Conservation (phyloP, 2,329 filamentous ascomycete species). For the Ophiosphaerella herpotricha region DNA sequence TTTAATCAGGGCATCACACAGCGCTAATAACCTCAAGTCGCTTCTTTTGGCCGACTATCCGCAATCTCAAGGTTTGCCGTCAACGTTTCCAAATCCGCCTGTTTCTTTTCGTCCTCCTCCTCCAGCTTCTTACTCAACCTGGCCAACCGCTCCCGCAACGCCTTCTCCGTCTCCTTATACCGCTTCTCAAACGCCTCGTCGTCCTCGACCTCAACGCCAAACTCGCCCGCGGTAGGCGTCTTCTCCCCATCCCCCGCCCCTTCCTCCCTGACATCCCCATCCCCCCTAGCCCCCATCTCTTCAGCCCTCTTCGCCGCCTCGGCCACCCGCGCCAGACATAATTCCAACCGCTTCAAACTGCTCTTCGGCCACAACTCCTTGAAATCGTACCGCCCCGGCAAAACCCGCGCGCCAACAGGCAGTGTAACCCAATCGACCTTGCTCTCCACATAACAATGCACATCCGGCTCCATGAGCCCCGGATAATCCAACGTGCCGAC, state of each 20-base stretch:
- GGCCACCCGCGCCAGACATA: conserved; percentile 11
- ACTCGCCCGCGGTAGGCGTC: conserved; percentile 33
- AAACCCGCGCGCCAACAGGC: conserved; percentile 26
- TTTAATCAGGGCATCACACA: too few relatives aligned
- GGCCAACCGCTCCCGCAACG: conserved; percentile 34
- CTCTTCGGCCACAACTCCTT: conserved; percentile 31
- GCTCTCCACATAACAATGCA: conserved; percentile 32
- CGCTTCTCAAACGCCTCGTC: conserved; percentile 38
- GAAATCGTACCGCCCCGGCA: conserved; percentile 12
- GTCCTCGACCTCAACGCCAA: conserved; percentile 22
- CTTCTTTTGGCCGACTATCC: background rate
- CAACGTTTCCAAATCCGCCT: conserved; percentile 7
- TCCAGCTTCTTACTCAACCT: conserved; percentile 33
- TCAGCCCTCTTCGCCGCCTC: conserved; percentile 6
- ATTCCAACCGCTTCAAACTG: conserved; percentile 31
- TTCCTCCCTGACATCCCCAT: conserved; percentile 5
- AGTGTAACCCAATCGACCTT: conserved; percentile 38
- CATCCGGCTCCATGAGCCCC: conserved; percentile 35
- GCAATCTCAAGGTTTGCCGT: conserved; percentile 7
- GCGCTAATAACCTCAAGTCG: background rate
- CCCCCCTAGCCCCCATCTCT: conserved; percentile 3
- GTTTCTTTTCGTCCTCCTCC: conserved; percentile 8
- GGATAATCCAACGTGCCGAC: conserved; percentile 37
- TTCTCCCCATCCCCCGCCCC: conserved; percentile 27
- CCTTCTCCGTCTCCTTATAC: conserved; percentile 31